phyloP scores from a whole-genome alignment of 2,329 filamentous ascomycete genomes.

The Colletotrichum karsti region DNA sequence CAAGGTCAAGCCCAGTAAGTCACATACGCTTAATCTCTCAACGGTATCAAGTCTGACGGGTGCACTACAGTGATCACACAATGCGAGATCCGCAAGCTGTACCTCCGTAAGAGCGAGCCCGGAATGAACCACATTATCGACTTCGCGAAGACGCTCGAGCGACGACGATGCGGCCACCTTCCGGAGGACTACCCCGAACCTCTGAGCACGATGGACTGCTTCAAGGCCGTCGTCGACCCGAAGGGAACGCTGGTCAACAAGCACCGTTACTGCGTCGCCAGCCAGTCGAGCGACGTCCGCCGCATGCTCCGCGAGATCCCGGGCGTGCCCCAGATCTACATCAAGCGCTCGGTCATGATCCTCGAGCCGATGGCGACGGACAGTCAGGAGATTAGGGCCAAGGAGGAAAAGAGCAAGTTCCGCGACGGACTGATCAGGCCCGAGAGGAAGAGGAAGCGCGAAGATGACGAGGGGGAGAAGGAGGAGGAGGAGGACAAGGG shows the following conservation, averaged over 20 bases:
- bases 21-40: not conserved
- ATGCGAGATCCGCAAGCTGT: conserved; percentile 83
- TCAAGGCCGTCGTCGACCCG: conserved; percentile 80
- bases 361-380: conserved; percentile 76
- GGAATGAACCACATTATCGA: conserved; percentile 70
- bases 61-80: conserved; percentile 74
- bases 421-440: conserved; percentile 70
- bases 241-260: conserved; percentile 78
- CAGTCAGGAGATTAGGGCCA: conserved; percentile 69
- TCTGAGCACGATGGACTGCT: conserved; percentile 74
- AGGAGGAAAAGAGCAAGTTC: conserved; percentile 80
- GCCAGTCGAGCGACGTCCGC: conserved; percentile 73
- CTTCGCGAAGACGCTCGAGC: conserved; percentile 75
- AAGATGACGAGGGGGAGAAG: conserved; percentile 46
- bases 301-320: conserved; percentile 70
- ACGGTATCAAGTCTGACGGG: not conserved
- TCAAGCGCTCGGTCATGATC: conserved; percentile 79
- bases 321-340: conserved; percentile 81
- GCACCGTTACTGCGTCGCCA: conserved; percentile 81
- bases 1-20: conserved; percentile 81
- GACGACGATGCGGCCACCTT: conserved; percentile 81
- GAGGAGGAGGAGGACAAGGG: conserved; percentile 27
- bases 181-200: conserved; percentile 76
- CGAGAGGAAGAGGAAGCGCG: conserved; percentile 61
- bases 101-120: conserved; percentile 66